Evolutionary conservation across 495 filamentous ascomycete genomes (phyloP).

Genomic region (Neurospora hispaniola): DNA sequence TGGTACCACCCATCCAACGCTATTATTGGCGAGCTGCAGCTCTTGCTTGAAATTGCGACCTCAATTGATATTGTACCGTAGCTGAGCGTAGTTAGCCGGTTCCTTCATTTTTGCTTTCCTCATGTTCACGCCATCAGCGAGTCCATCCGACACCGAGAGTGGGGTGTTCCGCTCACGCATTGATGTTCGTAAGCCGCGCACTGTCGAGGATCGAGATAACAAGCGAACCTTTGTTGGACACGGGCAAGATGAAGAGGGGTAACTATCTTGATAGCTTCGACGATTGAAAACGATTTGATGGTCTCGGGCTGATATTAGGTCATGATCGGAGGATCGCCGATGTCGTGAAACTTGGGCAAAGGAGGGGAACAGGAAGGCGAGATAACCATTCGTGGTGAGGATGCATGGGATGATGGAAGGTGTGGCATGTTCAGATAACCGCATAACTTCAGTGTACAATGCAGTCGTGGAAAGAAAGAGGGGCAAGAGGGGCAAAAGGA

Average conservation of each 20-base stretch:
- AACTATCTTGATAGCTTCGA: not conserved
- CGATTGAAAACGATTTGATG: not conserved
- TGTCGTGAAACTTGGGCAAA: not conserved
- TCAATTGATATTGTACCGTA: not conserved
- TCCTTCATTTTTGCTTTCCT: not conserved
- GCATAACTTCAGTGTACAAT: not conserved
- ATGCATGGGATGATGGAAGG: not conserved
- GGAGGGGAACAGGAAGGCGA: not conserved
- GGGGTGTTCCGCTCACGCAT: not conserved
- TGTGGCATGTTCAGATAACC: not conserved
- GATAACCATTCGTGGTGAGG: not conserved
- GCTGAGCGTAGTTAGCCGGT: not conserved
- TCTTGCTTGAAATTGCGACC: not conserved
- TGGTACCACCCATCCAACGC: not conserved
- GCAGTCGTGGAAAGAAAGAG: not conserved
- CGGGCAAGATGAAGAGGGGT: not conserved
- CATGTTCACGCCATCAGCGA: not conserved
- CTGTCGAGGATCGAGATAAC: not conserved
- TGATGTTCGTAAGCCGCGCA: not conserved
- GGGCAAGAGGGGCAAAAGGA: not conserved
- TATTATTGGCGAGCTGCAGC: not conserved
- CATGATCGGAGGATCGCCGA: not conserved
- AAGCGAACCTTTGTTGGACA: not conserved
- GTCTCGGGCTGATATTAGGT: no score
- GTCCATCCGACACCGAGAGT: not conserved